phyloP scores from a whole-genome alignment of 2,329 filamentous ascomycete species.

The Alternaria sp. region DNA sequence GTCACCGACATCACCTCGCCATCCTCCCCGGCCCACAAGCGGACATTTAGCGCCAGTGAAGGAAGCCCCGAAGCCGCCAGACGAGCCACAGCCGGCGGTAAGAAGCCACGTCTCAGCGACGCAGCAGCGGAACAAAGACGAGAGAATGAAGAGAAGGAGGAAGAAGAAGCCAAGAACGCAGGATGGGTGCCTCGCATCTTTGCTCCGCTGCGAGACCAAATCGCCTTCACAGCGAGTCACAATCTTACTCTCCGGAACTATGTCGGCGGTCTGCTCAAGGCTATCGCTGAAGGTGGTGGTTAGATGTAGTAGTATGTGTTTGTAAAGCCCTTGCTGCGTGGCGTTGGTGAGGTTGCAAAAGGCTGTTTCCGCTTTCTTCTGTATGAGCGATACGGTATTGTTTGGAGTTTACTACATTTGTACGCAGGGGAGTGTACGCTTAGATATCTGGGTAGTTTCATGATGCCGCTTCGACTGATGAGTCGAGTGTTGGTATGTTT shows the following conservation, averaged over 20 bases:
- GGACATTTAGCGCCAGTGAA: conserved; percentile 39
- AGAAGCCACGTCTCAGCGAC: conserved; percentile 51
- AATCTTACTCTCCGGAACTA: conserved; percentile 58
- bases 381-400: neutral
- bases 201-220: conserved; percentile 66
- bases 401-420: neutral
- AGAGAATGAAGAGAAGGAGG: conserved; percentile 48
- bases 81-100: conserved; percentile 44
- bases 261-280: conserved; percentile 45
- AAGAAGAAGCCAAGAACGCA: conserved; percentile 58
- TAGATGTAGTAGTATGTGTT: conserved; percentile 7
- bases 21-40: conserved; percentile 38
- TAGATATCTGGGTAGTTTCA: neutral
- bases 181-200: conserved; percentile 74
- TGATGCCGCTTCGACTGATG: neutral
- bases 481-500: neutral
- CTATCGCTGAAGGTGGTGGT: conserved; percentile 43
- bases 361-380: neutral
- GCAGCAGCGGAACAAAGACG: conserved; percentile 37
- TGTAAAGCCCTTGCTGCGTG: neutral
- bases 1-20: conserved; percentile 31
- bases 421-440: neutral
- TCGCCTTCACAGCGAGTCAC: conserved; percentile 74
- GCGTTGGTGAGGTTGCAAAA: neutral
- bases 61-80: conserved; percentile 33